A percentile compares a stretch with the other conserved stretches of the same genome.
These are phyloP conservation scores for Beauveria brongniartii DNA, from an alignment of 2,329 filamentous ascomycete genomes.

Conservation along the genomic window DNA sequence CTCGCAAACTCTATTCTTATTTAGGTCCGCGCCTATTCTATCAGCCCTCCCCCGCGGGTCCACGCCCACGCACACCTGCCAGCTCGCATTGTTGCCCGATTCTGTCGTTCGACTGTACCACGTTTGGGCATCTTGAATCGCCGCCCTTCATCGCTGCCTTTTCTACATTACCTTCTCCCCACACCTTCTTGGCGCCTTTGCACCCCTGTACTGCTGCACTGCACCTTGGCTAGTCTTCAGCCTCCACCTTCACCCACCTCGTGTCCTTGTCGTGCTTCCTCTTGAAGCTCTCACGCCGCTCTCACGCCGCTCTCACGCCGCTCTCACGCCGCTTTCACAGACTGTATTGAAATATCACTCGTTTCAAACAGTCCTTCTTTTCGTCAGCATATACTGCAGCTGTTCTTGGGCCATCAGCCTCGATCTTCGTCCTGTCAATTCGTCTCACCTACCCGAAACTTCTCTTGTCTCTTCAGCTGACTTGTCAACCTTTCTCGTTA, in stretches of 20 bases:
- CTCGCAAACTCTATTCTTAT: slow-evolving; percentile 5
- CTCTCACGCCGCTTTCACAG: neutral
- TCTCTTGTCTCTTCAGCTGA: neutral
- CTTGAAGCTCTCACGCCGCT: neutral
- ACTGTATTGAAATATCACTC: neutral
- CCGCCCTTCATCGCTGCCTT: neutral
- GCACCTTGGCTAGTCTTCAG: neutral
- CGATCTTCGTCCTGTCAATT: neutral
- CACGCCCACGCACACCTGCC: neutral
- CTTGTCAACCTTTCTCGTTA: neutral
- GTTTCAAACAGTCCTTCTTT: too few relatives aligned
- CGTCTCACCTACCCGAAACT: neutral
- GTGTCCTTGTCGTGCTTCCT: neutral
- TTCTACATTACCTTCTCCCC: neutral
- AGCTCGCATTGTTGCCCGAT: neutral
- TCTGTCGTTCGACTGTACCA: neutral
- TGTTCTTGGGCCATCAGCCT: neutral
- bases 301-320: neutral
- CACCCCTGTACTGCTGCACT: neutral
- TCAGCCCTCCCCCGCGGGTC: neutral
- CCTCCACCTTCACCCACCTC: neutral
- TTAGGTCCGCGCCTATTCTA: neutral
- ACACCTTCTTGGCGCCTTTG: neutral
- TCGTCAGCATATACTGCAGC: neutral
- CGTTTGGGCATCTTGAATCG: neutral